Conservation (phyloP, 352 stramenopile genomes). For the Pythium guiyangense region DNA sequence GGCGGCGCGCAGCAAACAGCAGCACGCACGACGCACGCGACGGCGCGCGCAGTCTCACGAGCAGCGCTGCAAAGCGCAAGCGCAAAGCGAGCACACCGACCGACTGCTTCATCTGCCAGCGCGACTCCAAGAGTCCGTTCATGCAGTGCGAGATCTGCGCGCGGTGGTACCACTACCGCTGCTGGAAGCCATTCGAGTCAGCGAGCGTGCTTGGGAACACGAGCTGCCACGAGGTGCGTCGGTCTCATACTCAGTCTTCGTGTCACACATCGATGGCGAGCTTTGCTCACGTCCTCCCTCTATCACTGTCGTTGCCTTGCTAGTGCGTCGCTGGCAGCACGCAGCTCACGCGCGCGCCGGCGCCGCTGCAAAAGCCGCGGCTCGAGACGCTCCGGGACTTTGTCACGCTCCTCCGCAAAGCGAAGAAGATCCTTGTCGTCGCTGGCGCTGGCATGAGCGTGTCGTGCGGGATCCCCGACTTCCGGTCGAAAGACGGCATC, state of each 20-base stretch:
- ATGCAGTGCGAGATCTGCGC: constrained; percentile 73
- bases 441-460: constrained; percentile 92
- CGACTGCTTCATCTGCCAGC: constrained; percentile 60
- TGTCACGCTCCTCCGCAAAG: constrained; percentile 59
- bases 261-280: background rate
- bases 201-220: constrained; percentile 66
- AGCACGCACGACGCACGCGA: background rate
- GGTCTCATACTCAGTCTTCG: too few relatives aligned
- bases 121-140: constrained; percentile 39
- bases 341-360: constrained; percentile 5
- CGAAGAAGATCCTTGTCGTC: constrained; percentile 90
- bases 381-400: constrained; percentile 55
- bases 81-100: constrained; percentile 24
- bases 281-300: background rate
- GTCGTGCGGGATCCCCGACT: too few relatives aligned
- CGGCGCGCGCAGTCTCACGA: background rate
- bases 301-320: background rate
- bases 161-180: constrained; percentile 54
- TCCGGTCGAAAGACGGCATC: constrained; percentile 90
- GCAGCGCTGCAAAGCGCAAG: constrained; percentile 16
- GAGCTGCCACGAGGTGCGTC: constrained; percentile 58
- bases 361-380: constrained; percentile 20
- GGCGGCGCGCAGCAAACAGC: background rate
- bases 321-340: background rate
- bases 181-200: constrained; percentile 45